Evolutionary conservation across 2,329 filamentous ascomycete genomes (phyloP), one percentile per base, ranked within the genome.

Genomic region (Coniella vitis): DNA sequence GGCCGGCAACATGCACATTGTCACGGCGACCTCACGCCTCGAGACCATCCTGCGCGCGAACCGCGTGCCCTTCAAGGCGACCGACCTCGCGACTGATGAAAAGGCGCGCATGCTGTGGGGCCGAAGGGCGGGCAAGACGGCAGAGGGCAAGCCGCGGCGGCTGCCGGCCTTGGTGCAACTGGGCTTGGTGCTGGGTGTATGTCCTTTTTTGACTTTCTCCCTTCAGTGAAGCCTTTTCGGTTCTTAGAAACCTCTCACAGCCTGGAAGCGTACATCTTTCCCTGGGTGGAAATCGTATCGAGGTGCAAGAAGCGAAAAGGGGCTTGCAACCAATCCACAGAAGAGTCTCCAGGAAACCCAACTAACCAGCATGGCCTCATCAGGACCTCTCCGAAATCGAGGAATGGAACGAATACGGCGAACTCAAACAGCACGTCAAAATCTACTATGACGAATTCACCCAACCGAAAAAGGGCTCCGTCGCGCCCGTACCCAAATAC

Each of bases 361-460:
- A n/a, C 3, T 12, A 8, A 19, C 45, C 22, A 31, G 34, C 14
- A n/a, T 46, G 22, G 36, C 25, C 2, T 7, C 21, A 31, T 36
- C 56, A 96, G 90, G 93, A 96, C 65, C 77, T 96, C 43, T 86
- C 91, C 55, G 85, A 97, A 67, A 82, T 97, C 55, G 93, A 98
- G 69, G 93, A 98, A 65, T 97, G 91, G 93, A 98, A 98, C 72
- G 93, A 98, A 66, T 96, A 94, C 68, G 90, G 90, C 68, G 91
- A 97, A 69, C 79, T 98, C 54, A 89, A 90, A 66, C 81, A 91
- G 68, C 86, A 91, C 60, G 81, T 97, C 59, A 82, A 75, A 53
- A 79, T 85, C 57, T 80, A 77, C 68, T 78, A 78, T 63, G 79
- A 83, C 68, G 78, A 82, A 57, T 71, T 70, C 59, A 81, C 78